A percentile compares a stretch with the other conserved stretches of the same genome.
Evolutionary conservation across 1,284 basidiomycete genomes (phyloP).

Genomic region (Apiotrichum montevideense): DNA sequence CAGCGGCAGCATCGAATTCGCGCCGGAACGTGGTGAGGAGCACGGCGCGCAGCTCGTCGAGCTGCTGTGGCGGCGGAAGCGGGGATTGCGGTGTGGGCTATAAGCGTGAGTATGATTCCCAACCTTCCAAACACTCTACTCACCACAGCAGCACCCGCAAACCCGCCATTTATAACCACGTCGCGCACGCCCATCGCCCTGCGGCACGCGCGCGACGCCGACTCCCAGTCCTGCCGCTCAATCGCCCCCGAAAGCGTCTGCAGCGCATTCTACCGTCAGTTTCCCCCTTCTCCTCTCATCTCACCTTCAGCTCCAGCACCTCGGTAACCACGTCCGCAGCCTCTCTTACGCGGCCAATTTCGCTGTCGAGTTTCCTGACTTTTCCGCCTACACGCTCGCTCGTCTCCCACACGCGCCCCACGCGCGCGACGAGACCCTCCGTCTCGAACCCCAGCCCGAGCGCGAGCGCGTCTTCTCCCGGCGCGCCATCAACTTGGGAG

Average conservation of each 20-base stretch:
- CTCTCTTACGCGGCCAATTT: conserved; percentile 78
- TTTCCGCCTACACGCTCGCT: conserved; percentile 85
- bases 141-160: conserved; percentile 82
- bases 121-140: conserved; percentile 25
- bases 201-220: conserved; percentile 81
- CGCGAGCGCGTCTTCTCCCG: conserved; percentile 4
- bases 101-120: background rate
- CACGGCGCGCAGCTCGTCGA: conserved; percentile 65
- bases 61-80: conserved; percentile 73
- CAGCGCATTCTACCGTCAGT: conserved; percentile 61
- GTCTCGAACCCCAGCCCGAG: conserved; percentile 26
- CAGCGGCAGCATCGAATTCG: conserved; percentile 73
- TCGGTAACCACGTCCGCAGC: conserved; percentile 77
- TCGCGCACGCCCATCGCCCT: conserved; percentile 77
- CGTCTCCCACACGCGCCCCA: conserved; percentile 53
- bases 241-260: conserved; percentile 69
- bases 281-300: conserved; percentile 3
- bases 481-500: conserved; percentile 53
- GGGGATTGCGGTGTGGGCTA: conserved; percentile 87
- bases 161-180: conserved; percentile 71
- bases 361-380: conserved; percentile 79
- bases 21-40: conserved; percentile 71
- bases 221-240: conserved; percentile 86
- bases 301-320: conserved; percentile 82
- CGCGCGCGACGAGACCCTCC: conserved; percentile 42